phyloP scores from a whole-genome alignment of 2,329 filamentous ascomycete genomes.

The Pseudogymnoascus sp. region DNA sequence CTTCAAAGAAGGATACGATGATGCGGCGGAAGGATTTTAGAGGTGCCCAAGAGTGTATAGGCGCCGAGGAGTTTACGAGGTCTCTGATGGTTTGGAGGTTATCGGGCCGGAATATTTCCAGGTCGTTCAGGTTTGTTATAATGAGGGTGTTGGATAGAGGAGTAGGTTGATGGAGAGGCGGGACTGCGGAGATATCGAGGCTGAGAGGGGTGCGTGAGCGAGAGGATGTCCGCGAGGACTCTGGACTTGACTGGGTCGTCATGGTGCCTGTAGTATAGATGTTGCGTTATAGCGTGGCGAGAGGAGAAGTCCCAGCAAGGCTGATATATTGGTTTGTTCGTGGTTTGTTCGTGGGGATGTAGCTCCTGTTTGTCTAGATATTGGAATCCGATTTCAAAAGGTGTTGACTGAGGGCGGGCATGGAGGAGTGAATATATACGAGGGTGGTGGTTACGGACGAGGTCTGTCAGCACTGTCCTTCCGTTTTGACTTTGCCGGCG shows the following conservation, averaged over 20 bases:
- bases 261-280: slow-evolving; percentile 1
- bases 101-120: slow-evolving; percentile 65
- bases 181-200: slow-evolving; percentile 67
- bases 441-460: background rate
- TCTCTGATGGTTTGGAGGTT: slow-evolving; percentile 68
- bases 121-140: slow-evolving; percentile 70
- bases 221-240: slow-evolving; percentile 11
- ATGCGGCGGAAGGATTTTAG: slow-evolving; percentile 79
- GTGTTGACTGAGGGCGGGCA: background rate
- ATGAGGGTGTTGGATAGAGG: slow-evolving; percentile 76
- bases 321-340: background rate
- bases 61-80: slow-evolving; percentile 61
- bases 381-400: background rate
- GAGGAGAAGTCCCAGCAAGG: background rate
- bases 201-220: slow-evolving; percentile 44
- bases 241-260: background rate
- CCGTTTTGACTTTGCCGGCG: background rate
- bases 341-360: background rate
- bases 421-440: slow-evolving; percentile 1
- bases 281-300: background rate
- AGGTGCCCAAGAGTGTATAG: slow-evolving; percentile 70
- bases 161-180: slow-evolving; percentile 62
- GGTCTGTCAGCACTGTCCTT: background rate
- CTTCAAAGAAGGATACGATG: slow-evolving; percentile 67
- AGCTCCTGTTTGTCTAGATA: background rate